phyloP scores from a whole-genome alignment of 257 asterid genomes.

The Cynanchum wilfordii region DNA sequence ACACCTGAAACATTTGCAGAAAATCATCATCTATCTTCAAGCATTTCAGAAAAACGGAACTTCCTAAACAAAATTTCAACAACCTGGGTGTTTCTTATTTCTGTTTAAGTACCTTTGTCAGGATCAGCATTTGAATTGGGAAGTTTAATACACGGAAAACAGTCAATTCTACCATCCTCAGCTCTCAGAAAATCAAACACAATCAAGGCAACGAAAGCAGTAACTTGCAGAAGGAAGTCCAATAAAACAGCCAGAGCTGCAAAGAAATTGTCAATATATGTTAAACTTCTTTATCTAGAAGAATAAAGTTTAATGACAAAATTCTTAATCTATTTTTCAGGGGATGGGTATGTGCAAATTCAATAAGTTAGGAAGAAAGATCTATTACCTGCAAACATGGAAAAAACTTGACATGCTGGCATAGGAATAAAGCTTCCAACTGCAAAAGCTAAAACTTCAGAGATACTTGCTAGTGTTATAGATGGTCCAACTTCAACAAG shows the following conservation, averaged over 20 bases:
- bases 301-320: neutral
- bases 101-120: conserved; percentile 55
- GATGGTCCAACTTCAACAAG: conserved; percentile 98
- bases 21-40: conserved; percentile 20
- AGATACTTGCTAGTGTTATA: conserved; percentile 83
- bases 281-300: conserved; percentile 6
- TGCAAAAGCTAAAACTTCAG: conserved; percentile 98
- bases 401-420: conserved; percentile 97
- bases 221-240: conserved; percentile 97
- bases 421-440: conserved; percentile 96
- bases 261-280: conserved; percentile 17
- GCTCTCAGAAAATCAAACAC: conserved; percentile 93
- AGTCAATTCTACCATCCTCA: conserved; percentile 83
- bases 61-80: conserved; percentile 11
- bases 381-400: conserved; percentile 92
- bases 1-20: conserved; percentile 45
- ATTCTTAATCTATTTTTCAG: neutral
- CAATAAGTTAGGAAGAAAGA: conserved; percentile 2
- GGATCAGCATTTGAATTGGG: conserved; percentile 55
- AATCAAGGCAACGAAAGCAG: conserved; percentile 96
- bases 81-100: conserved; percentile 7
- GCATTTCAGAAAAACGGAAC: conserved; percentile 6
- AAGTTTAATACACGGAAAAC: conserved; percentile 76
- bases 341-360: neutral
- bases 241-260: conserved; percentile 95